These are phyloP conservation scores for Plantago coronopus DNA, from an alignment of 305 asterid species.

Conservation along the genomic window DNA sequence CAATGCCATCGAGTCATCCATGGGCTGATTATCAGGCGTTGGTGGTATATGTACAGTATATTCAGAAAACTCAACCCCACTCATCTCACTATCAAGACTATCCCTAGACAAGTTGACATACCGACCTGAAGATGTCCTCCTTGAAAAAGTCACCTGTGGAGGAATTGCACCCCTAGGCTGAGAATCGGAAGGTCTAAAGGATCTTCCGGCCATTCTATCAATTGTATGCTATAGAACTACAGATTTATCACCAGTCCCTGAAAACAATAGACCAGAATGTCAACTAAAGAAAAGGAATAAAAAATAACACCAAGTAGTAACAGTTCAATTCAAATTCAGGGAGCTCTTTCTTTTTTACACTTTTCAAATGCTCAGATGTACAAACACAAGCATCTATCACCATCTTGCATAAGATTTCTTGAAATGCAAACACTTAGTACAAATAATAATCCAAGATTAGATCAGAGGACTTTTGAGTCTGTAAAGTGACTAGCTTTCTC, in stretches of 20 bases:
- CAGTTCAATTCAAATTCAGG: background rate
- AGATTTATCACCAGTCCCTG: conserved; percentile 42
- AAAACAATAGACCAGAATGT: conserved; percentile 15
- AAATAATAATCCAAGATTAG: conserved; percentile 11
- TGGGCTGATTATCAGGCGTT: conserved; percentile 89
- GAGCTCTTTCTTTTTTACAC: background rate
- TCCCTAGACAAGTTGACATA: conserved; percentile 76
- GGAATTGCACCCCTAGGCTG: conserved; percentile 34
- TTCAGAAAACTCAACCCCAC: conserved; percentile 53
- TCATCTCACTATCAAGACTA: conserved; percentile 70
- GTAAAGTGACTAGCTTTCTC: conserved; percentile 22
- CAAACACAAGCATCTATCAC: background rate
- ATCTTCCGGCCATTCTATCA: conserved; percentile 56
- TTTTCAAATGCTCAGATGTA: background rate
- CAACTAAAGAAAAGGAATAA: background rate
- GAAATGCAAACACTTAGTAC: conserved; percentile 6
- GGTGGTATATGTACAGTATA: conserved; percentile 85
- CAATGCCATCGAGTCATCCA: conserved; percentile 40
- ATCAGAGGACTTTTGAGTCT: conserved; percentile 26
- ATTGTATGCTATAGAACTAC: conserved; percentile 15
- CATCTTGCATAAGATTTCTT: background rate
- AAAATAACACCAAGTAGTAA: background rate
- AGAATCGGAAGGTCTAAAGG: conserved; percentile 21
- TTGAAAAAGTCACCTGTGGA: conserved; percentile 60
- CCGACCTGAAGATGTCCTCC: conserved; percentile 76